These are phyloP conservation scores for Cryptococcus sp. DNA, from an alignment of 1,284 basidiomycete species.

Conservation along the genomic window DNA sequence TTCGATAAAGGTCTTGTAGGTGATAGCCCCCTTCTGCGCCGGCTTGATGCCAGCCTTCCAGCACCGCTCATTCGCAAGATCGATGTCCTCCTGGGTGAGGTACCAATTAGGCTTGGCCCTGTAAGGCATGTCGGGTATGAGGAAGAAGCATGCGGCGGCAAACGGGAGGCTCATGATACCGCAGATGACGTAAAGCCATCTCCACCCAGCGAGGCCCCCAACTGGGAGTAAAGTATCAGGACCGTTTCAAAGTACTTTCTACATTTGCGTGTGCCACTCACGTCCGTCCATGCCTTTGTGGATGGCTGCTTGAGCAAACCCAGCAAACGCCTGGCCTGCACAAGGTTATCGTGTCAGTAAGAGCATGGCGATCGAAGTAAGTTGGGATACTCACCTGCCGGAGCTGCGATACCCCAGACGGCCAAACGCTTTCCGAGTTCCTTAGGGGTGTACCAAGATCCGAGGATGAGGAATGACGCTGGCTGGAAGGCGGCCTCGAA, in stretches of 20 bases:
- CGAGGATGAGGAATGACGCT: conserved; percentile 23
- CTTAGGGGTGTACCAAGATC: conserved; percentile 27
- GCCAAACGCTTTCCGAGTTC: conserved; percentile 32
- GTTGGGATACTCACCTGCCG: conserved; percentile 14
- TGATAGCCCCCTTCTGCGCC: conserved; percentile 5
- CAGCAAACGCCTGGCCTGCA: conserved; percentile 29
- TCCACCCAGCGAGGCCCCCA: conserved; percentile 27
- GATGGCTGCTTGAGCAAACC: conserved; percentile 29
- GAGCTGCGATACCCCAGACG: conserved; percentile 30
- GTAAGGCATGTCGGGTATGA: conserved; percentile 24
- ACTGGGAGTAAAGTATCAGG: too few relatives aligned
- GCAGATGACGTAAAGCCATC: conserved; percentile 30
- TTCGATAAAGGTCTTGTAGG: conserved; percentile 1
- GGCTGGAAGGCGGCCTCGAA: conserved; percentile 26
- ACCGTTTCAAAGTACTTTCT: too few relatives aligned
- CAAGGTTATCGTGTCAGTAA: not conserved
- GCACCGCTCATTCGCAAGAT: conserved; percentile 11
- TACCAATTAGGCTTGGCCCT: conserved; percentile 24
- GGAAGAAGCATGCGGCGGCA: conserved; percentile 16
- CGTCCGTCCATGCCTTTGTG: conserved; percentile 26
- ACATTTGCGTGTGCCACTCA: too few relatives aligned
- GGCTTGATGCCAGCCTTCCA: conserved; percentile 9
- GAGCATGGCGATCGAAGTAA: not conserved
- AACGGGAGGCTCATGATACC: conserved; percentile 17
- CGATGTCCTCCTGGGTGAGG: conserved; percentile 18